phyloP scores from a whole-genome alignment of 2,329 filamentous ascomycete genomes.

The Colletotrichum chrysophilum region DNA sequence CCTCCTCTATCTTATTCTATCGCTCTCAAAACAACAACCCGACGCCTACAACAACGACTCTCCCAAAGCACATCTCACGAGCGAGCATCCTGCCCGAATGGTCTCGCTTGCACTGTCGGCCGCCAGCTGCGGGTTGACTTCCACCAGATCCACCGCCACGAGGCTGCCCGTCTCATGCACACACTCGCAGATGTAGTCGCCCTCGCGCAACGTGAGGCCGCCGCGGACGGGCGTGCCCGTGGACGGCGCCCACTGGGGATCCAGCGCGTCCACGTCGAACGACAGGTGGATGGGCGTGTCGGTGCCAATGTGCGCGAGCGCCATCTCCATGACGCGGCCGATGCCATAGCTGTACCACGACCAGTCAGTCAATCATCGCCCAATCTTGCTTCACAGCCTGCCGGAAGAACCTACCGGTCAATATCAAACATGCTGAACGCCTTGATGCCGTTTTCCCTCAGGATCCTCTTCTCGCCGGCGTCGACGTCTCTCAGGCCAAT shows the following conservation, averaged over 20 bases:
- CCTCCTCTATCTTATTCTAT: neutral
- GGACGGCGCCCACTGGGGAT: constrained; percentile 94
- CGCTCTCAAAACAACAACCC: neutral
- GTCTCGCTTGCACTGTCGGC: constrained; percentile 80
- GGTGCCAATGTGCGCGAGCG: constrained; percentile 90
- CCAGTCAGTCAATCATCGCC: neutral
- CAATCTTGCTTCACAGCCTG: neutral
- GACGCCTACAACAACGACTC: constrained; percentile 77
- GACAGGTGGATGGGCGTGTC: constrained; percentile 97
- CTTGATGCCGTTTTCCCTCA: constrained; percentile 88
- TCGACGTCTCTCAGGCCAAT: constrained; percentile 96
- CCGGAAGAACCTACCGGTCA: constrained; percentile 56
- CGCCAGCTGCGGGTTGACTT: constrained; percentile 79
- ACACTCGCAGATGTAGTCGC: constrained; percentile 93
- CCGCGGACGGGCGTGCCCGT: constrained; percentile 95
- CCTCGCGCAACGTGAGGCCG: constrained; percentile 90
- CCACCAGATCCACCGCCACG: constrained; percentile 81
- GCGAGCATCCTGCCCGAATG: constrained; percentile 85
- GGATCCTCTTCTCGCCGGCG: constrained; percentile 88
- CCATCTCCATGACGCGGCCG: constrained; percentile 96
- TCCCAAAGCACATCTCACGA: constrained; percentile 90
- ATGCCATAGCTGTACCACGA: constrained; percentile 70
- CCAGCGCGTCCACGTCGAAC: constrained; percentile 95
- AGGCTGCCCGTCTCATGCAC: constrained; percentile 82
- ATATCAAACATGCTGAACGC: constrained; percentile 99